phyloP scores from a whole-genome alignment of 148 eudicot genomes.

The Selenicereus undatus region DNA sequence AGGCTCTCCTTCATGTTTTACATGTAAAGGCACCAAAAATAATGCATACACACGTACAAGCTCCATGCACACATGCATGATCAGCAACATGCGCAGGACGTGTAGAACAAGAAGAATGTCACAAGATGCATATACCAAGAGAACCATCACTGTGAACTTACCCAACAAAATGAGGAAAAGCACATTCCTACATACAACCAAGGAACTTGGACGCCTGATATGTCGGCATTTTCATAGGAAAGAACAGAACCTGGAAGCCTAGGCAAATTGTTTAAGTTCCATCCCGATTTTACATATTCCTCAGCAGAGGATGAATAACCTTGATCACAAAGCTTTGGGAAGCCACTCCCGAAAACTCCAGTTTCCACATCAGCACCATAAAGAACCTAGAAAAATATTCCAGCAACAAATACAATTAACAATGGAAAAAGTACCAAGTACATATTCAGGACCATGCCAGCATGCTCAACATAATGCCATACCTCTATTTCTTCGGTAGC shows the following conservation, averaged over 20 bases:
- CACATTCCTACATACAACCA: conserved; percentile 99
- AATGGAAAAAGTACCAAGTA: not conserved
- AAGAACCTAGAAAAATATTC: conserved; percentile 55
- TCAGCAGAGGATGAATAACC: conserved; percentile 45
- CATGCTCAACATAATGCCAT: conserved; percentile 17
- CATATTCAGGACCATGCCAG: not conserved
- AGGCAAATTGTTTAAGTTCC: conserved; percentile 98
- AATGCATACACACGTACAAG: not conserved
- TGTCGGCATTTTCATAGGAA: conserved; percentile 79
- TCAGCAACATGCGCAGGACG: not conserved
- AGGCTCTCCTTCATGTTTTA: too few species aligned
- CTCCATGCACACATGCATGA: not conserved
- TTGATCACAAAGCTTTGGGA: conserved; percentile 54
- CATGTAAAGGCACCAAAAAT: not conserved
- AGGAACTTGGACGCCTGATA: conserved; percentile 96
- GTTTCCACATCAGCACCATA: conserved; percentile 99
- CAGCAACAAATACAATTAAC: conserved; percentile 8
- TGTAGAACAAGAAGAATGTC: not conserved
- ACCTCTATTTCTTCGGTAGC: conserved; percentile 99
- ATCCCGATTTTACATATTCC: conserved; percentile 72
- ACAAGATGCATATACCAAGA: not conserved
- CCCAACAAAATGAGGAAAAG: conserved; percentile 99
- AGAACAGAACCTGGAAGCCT: conserved; percentile 93
- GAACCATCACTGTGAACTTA: conserved; percentile 36
- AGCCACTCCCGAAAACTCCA: conserved; percentile 93